Evolutionary conservation across 140 eudicot genomes (phyloP), one percentile per base, ranked within the genome.

Genomic region (Senecio squalidus): DNA sequence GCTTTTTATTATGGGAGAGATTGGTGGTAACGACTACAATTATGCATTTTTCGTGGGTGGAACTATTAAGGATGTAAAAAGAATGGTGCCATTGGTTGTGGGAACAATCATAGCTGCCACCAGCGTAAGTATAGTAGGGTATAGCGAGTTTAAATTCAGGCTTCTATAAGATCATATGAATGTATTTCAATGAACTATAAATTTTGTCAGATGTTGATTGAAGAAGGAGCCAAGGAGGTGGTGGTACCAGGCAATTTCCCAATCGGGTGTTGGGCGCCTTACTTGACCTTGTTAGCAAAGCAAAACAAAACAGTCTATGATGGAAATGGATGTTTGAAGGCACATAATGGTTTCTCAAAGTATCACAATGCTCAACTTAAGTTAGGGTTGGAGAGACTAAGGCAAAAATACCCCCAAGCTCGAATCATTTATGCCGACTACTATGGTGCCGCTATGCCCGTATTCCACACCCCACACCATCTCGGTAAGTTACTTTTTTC

Each of bases 21-120:
- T 89, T 17, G 97, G 97, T 47, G 97, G 97, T 23, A 89, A 89
- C 46, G 95, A 89, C 74, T 84, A 76, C 73, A 89, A 89, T 60
- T 89, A 84, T 62, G 88, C 86, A 2, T 86, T 76, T 62, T 75
- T 80, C 49, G 65, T 55, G 26, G 95, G 95, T 3, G 84, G 74
- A 64, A 80, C 67, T 50, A 10, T 66, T 18, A 46, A 56, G 6
- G 65, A 76, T 26, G 53, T 77, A 15, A 73, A 62, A 67, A 51
- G 72, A 17, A 30, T 85, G 54, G 95, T 82, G 2, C 95, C 97
- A 16, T 40, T 60, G 1, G 89, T 89, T 40, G 84, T 85, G 47
- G 86, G 65, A 61, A 58, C 73, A 9, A 82, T 85, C 36, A 18
- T 63, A 8, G 31, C 70, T 4, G 79, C 95, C 50, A 81, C 88